Conservation (phyloP, 345 rosid species). For the Garcia nutans region DNA sequence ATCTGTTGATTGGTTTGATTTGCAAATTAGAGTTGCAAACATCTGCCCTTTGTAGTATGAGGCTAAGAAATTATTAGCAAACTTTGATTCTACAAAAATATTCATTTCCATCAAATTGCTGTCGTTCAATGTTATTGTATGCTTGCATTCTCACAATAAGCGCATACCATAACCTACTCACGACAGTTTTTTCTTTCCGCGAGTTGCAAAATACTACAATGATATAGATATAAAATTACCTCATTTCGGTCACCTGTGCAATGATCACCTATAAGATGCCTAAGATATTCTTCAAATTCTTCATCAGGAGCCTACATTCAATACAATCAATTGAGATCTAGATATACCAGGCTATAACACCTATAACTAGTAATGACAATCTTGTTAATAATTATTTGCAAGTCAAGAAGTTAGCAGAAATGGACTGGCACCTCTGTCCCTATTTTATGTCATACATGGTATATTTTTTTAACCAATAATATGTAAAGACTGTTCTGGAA, state of each 20-base stretch:
- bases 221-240: constrained; percentile 43
- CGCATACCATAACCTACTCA: too few relatives aligned
- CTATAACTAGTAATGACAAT: neutral
- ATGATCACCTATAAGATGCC: constrained; percentile 73
- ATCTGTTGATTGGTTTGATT: neutral
- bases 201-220: neutral
- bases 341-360: constrained; percentile 16
- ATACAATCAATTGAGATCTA: constrained; percentile 7
- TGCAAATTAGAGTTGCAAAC: neutral
- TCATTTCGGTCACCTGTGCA: constrained; percentile 88
- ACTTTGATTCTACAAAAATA: neutral
- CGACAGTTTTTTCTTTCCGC: neutral
- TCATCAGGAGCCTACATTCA: constrained; percentile 89
- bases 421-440: neutral
- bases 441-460: neutral
- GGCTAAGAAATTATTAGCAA: neutral
- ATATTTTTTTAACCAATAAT: neutral
- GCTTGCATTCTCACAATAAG: neutral
- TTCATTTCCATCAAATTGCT: neutral
- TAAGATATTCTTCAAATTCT: constrained; percentile 92
- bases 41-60: neutral
- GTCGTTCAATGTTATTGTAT: neutral
- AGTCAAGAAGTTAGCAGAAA: neutral
- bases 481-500: neutral
- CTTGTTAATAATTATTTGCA: neutral